Evolutionary conservation across 202 grass and related monocot genomes (phyloP).

Genomic region (Dendrocalamus latiflorus): DNA sequence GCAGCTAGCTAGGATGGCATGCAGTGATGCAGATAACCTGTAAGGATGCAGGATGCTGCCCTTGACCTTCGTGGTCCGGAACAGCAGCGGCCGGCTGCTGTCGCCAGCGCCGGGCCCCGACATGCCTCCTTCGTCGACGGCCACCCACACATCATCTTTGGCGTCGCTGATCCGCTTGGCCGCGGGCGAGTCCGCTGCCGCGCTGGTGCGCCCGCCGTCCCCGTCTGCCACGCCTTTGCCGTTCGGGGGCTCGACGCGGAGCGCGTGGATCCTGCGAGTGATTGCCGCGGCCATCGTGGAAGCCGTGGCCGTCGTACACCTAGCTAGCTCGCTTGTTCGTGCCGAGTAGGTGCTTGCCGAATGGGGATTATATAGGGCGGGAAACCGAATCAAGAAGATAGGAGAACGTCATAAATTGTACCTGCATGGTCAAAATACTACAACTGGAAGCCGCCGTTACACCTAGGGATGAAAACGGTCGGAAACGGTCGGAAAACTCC

Average conservation of each 20-base stretch:
- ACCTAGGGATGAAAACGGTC: no score
- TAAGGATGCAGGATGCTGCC: no score
- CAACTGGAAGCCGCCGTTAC: constrained; percentile 7
- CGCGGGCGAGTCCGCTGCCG: not conserved
- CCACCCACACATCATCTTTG: no score
- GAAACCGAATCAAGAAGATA: not conserved
- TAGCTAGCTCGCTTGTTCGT: not conserved
- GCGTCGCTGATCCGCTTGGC: no score
- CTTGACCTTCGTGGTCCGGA: no score
- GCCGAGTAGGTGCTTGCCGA: not conserved
- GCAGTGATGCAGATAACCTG: no score
- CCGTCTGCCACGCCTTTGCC: not conserved
- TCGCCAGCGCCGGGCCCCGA: no score
- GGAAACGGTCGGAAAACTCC: no score
- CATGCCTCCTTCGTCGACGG: no score
- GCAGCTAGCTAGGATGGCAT: no score
- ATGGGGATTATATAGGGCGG: not conserved
- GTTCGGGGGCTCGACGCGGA: not conserved
- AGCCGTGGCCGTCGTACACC: not conserved
- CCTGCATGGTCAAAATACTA: constrained; percentile 21
- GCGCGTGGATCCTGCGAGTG: constrained; percentile 24
- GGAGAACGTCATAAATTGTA: not conserved
- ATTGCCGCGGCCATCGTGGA: constrained; percentile 1
- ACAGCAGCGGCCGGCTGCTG: no score
- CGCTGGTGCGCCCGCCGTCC: not conserved